Base-by-base conservation (phyloP, 345 rosid genomes). In the Bruguiera parviflora region DNA sequence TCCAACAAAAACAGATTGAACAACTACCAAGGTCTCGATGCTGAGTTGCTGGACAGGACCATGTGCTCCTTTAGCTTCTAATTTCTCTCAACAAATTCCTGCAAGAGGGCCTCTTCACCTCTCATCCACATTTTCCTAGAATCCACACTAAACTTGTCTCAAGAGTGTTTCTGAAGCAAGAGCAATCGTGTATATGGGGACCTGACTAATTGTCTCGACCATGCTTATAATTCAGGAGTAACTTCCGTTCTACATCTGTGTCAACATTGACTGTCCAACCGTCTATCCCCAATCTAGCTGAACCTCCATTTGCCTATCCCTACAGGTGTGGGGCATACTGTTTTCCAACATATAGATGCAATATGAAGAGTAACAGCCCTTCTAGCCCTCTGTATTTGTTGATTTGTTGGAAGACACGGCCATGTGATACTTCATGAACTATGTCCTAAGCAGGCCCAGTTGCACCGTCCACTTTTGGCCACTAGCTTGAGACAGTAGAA, bases 181-280 rank as follows among this genome's bases (percentile, higher is more conserved):
- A 43, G 49, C 15, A 43, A 43, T 43, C 18, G 3, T 2, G 15
- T 43, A 2, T 13, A 13, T 13, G 49, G 15, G 16, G 49, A 43
- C 49, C 15, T 43, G 18, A 43, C 49, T 43, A 11, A 43, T 43
- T 43, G 49, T 43, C 18, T 43, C 49, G 18, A 43, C 49, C 49
- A 13, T 43, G 49, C 18, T 43, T 11, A 43, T 43, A 43, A 43
- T 43, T 43, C 16, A 2, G 49, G 18, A 18, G 49, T 43, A 18
- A 43, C 49, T 68, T 75, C 68, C 5, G 49, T 75, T 60, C 56
- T 68, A 65, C 77, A 47, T 75, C 65, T 64, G 49, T 71, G 70
- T 59, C 59, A 29, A 2, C 47, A 21, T 43, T 43, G 18, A 43
- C 0, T 43, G 18, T 43, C 1, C 1, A 3, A 43, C 5, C 3